Percentiles rank a stretch among this genome's conserved stretches.
These are phyloP conservation scores for Retiboletus flavoniger DNA, from an alignment of 1,284 basidiomycete species.

Conservation along the genomic window DNA sequence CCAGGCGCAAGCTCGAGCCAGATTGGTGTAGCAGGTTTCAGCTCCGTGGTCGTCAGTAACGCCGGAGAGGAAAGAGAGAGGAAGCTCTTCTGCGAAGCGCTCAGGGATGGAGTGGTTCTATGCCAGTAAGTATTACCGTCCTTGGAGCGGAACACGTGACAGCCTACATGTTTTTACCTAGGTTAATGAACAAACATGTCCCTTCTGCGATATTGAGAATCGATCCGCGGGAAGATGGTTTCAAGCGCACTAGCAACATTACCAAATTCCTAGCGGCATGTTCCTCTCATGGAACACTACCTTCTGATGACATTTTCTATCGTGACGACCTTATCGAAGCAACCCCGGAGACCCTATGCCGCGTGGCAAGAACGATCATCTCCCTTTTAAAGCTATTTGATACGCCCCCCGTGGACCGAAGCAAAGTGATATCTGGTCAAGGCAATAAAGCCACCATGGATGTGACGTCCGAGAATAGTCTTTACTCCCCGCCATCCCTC, in stretches of 20 bases:
- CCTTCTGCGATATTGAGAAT: slow-evolving; percentile 60
- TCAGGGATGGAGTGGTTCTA: slow-evolving; percentile 81
- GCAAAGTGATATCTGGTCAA: slow-evolving; percentile 46
- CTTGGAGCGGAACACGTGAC: neutral
- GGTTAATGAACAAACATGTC: slow-evolving; percentile 72
- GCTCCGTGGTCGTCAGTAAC: slow-evolving; percentile 42
- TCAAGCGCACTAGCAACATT: slow-evolving; percentile 64
- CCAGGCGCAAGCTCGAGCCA: slow-evolving; percentile 45
- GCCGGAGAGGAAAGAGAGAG: slow-evolving; percentile 73
- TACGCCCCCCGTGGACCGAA: slow-evolving; percentile 43
- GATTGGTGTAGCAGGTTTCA: slow-evolving; percentile 35
- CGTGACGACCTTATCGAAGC: slow-evolving; percentile 66
- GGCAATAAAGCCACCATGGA: slow-evolving; percentile 25
- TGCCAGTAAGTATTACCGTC: slow-evolving; percentile 66
- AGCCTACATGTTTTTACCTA: slow-evolving; percentile 29
- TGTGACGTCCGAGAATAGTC: slow-evolving; percentile 18
- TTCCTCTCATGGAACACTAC: slow-evolving; percentile 60
- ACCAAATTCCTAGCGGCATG: slow-evolving; percentile 73
- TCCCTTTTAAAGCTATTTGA: slow-evolving; percentile 64
- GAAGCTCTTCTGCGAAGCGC: slow-evolving; percentile 66
- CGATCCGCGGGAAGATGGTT: slow-evolving; percentile 66
- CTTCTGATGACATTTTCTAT: slow-evolving; percentile 63
- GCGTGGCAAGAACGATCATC: slow-evolving; percentile 67
- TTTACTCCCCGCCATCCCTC: slow-evolving; percentile 36
- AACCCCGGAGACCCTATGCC: slow-evolving; percentile 56